These are phyloP conservation scores for Pichiaceae sp. DNA, from an alignment of 1,139 yeast genomes.

Conservation along the genomic window DNA sequence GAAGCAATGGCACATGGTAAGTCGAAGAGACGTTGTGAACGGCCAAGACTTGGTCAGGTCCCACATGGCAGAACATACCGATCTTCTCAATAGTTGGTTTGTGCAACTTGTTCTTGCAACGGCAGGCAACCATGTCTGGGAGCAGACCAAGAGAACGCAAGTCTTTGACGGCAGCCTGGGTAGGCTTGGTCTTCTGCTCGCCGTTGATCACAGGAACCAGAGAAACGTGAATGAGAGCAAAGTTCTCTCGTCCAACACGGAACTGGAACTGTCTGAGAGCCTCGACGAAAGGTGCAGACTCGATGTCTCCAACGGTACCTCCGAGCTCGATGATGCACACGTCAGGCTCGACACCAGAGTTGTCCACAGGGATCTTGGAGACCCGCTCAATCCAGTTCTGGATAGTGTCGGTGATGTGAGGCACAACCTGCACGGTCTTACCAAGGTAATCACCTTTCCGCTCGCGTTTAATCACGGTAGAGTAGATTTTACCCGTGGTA, in stretches of 20 bases:
- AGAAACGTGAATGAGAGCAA: conserved; percentile 93
- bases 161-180: conserved; percentile 98
- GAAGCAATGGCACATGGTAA: conserved; percentile 89
- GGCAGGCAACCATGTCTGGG: conserved; percentile 96
- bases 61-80: conserved; percentile 99
- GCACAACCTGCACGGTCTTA: conserved; percentile 98
- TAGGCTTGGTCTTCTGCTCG: conserved; percentile 97
- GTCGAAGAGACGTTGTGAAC: conserved; percentile 97
- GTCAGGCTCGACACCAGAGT: conserved; percentile 81
- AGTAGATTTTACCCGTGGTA: conserved; percentile 95
- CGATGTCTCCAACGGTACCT: conserved; percentile 99
- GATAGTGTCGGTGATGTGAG: conserved; percentile 93
- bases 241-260: conserved; percentile 88
- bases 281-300: conserved; percentile 97
- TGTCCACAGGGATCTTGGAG: conserved; percentile 86
- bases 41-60: conserved; percentile 93
- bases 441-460: conserved; percentile 97
- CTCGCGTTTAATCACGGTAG: conserved; percentile 88
- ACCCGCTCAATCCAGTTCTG: conserved; percentile 99
- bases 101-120: conserved; percentile 83
- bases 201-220: conserved; percentile 96
- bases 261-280: conserved; percentile 98
- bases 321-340: conserved; percentile 96
- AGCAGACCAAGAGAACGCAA: conserved; percentile 88
- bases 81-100: conserved; percentile 83